phyloP scores from a whole-genome alignment of 2,329 filamentous ascomycete genomes.

The Neopestalotiopsis sp. region DNA sequence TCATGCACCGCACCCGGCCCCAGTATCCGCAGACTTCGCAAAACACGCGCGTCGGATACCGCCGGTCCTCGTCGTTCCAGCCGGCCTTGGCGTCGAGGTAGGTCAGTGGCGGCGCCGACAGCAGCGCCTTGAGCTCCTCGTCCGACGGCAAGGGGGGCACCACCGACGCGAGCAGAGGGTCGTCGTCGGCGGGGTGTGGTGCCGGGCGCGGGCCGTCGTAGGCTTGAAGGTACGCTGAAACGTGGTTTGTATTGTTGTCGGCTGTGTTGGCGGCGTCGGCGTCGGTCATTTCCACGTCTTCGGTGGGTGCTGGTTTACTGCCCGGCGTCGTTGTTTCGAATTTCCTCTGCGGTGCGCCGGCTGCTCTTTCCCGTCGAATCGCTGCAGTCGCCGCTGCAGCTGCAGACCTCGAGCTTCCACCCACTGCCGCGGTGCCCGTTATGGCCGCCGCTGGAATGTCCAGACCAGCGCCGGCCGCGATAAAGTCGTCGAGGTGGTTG shows the following conservation, averaged over 20 bases:
- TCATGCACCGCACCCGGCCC: constrained; percentile 76
- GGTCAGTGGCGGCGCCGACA: constrained; percentile 67
- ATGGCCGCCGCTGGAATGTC: constrained; percentile 7
- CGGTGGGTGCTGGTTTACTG: constrained; percentile 14
- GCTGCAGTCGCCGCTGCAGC: constrained; percentile 20
- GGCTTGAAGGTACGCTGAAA: constrained; percentile 9
- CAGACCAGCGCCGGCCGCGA: constrained; percentile 60
- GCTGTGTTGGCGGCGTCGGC: constrained; percentile 33
- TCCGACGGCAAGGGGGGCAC: constrained; percentile 64
- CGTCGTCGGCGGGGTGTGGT: constrained; percentile 53
- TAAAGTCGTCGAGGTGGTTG: constrained; percentile 81
- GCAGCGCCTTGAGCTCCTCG: constrained; percentile 66
- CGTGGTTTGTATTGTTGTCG: constrained; percentile 16
- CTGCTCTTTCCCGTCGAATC: constrained; percentile 19
- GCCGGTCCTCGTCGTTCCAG: constrained; percentile 43
- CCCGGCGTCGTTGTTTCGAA: constrained; percentile 9
- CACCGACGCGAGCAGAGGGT: constrained; percentile 62
- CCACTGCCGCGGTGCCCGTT: constrained; percentile 31
- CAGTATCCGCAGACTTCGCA: constrained; percentile 85
- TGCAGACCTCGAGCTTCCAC: constrained; percentile 21
- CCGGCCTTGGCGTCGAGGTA: constrained; percentile 67
- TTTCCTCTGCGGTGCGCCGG: constrained; percentile 10
- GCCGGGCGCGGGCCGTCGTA: constrained; percentile 34
- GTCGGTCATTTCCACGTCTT: constrained; percentile 49
- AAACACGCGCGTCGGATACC: constrained; percentile 67